These are phyloP conservation scores for Colletotrichum incanum DNA, from an alignment of 2,329 filamentous ascomycete genomes.

Conservation along the genomic window DNA sequence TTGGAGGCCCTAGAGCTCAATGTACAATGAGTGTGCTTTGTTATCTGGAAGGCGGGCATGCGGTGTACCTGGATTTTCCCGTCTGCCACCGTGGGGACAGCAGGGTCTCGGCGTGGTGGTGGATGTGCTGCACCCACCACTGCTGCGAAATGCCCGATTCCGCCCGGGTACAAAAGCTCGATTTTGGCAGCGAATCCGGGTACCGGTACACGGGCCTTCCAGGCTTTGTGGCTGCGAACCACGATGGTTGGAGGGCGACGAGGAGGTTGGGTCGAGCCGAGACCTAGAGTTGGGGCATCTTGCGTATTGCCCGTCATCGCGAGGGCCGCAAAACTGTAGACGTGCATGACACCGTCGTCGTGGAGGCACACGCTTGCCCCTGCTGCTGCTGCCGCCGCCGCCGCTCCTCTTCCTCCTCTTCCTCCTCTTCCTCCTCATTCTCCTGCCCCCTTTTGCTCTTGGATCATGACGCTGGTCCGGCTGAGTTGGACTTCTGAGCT, in stretches of 20 bases:
- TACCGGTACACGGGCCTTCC: constrained; percentile 9
- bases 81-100: constrained; percentile 6
- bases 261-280: not conserved
- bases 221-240: not conserved
- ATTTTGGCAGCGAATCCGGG: constrained; percentile 10
- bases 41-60: not conserved
- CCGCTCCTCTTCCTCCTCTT: not conserved
- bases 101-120: constrained; percentile 2
- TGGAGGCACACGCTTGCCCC: not conserved
- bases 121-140: constrained; percentile 23
- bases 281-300: not conserved
- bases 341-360: constrained; percentile 20
- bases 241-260: not conserved
- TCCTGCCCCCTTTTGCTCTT: not conserved
- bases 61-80: not conserved
- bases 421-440: not conserved
- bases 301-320: not conserved
- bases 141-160: constrained; percentile 27
- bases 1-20: not conserved
- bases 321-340: constrained; percentile 4
- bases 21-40: not conserved
- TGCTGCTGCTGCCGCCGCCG: not conserved
- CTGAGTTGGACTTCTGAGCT: not conserved
- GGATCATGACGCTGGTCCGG: constrained; percentile 11
- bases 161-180: constrained; percentile 10